Evolutionary conservation across 75 land plant species (phyloP), one percentile per base, ranked within the genome.

Genomic region (Cunninghamia lanceolata): DNA sequence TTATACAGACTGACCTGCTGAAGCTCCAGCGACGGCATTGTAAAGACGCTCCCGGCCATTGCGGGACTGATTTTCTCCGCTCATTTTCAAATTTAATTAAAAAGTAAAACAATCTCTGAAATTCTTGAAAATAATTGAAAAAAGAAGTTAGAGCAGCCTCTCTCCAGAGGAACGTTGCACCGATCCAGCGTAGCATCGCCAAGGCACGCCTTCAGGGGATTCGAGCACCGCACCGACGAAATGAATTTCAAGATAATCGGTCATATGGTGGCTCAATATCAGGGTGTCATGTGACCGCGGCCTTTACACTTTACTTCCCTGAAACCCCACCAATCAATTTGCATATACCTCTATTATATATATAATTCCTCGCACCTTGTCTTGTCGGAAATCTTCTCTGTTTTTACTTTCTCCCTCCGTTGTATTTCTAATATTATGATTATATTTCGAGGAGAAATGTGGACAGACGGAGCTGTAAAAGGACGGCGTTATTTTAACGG

Each of bases 11-110:
- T 39, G 84, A 94, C 96, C 96, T 19, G 96, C 96, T 9, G 94
- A 89, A 19, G 96, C 94, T 40, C 96, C 96, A 34, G 96, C 94
- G 39, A 85, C 93, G 50, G 94, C 96, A 85, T 91, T 89, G 84
- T 91, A 94, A 78, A 94, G 91, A 30, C 93, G 70, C 50, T 89
- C 92, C 78, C 76, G 76, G 43, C 89, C 42, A 25, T 71, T 89
- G 83, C 86, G 87, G 79, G 47, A 88, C 68, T 84, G 36, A 90
- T 34, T 93, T 32, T 89, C 92, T 7, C 46, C 83, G 8, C 43
- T 81, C 82, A 40, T 81, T n/a, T 9, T 45, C 46, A 32, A 81
- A 40, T 32, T 15, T 28, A 40, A 40, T 25, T 14, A 13, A 81
- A 81, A 81, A 13, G 40, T 9, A 2, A 40, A 40, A 45, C 13